Percentiles rank a stretch among this genome's conserved stretches.
These are phyloP conservation scores for Candida chauliodis DNA, from an alignment of 805 yeast species.

Conservation along the genomic window DNA sequence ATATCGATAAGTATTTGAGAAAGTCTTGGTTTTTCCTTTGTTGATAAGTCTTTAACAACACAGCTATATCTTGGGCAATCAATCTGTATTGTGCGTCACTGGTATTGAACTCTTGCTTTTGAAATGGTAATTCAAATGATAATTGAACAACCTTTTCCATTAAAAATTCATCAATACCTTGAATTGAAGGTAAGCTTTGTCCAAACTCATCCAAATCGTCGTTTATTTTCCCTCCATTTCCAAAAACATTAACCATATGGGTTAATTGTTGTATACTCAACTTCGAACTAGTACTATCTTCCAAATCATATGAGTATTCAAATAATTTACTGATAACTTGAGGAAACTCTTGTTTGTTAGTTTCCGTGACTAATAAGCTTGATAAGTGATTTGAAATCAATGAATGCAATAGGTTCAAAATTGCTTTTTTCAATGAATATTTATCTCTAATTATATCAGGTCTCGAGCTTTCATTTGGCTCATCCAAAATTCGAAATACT, in stretches of 20 bases:
- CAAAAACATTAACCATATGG: slow-evolving; percentile 60
- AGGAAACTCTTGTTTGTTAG: slow-evolving; percentile 60
- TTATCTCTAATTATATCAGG: slow-evolving; percentile 62
- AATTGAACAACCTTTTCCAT: slow-evolving; percentile 65
- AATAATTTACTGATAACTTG: slow-evolving; percentile 60
- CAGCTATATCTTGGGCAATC: slow-evolving; percentile 70
- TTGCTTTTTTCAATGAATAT: slow-evolving; percentile 62
- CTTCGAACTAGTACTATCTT: slow-evolving; percentile 65
- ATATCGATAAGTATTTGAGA: slow-evolving; percentile 46
- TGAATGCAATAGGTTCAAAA: slow-evolving; percentile 64
- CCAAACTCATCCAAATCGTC: slow-evolving; percentile 58
- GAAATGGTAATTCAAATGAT: slow-evolving; percentile 77
- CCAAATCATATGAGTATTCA: slow-evolving; percentile 58
- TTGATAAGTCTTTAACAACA: slow-evolving; percentile 62
- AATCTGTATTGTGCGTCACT: slow-evolving; percentile 79
- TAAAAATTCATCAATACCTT: slow-evolving; percentile 68
- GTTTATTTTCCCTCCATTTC: slow-evolving; percentile 59
- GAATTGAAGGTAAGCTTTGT: slow-evolving; percentile 48
- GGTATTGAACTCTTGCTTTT: slow-evolving; percentile 58
- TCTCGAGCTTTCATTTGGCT: slow-evolving; percentile 26
- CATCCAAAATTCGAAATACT: slow-evolving; percentile 49
- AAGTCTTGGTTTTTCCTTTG: slow-evolving; percentile 39
- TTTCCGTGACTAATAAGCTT: slow-evolving; percentile 67
- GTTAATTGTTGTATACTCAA: slow-evolving; percentile 66
- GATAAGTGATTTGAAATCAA: slow-evolving; percentile 75